Base-by-base conservation (phyloP, 306 rosid genomes). In the Arachis hypogaea region DNA sequence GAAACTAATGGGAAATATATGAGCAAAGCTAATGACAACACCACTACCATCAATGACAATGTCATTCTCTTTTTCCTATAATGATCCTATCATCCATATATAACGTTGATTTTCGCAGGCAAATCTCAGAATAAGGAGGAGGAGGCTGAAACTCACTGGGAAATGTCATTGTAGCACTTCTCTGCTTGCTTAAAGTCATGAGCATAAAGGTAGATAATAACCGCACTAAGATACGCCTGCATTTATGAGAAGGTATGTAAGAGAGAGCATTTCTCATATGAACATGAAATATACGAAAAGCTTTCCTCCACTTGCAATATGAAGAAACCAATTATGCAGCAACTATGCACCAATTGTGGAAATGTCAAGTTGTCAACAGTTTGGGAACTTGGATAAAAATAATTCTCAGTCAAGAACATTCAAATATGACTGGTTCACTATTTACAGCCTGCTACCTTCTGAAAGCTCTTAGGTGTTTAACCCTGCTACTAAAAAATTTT, bases 161-260 rank as follows among this genome's bases (percentile, higher is more conserved):
- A 85, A 59, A 97, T 92, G 85, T 94, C 99, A 71, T 92, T 89
- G 80, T 85, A 94, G 87, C 96, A 92, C 85, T 92, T 82, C 83
- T 94, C 95, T 56, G 99, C 99, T 88, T 94, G 92, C 81, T 85
- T 88, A 76, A 88, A 82, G 85, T 94, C 95, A 78, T 88, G 85
- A 36, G 92, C 88, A 69, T 92, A 94, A 51, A 94, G 92, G 87
- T 92, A 85, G 78, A 92, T 68, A 72, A 94, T 80, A 75, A 94
- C 90, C 5, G 93, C 95, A 78, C 95, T 81, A 57, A 94, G 97
- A 77, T 94, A 94, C 61, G 96, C 99, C 99, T 94, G 93, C 80
- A 76, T 68, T 36, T 71, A 71, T 41, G 14, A 75, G 52, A 77
- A 81, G 38, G 43, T 7, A 22, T 67, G 58, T 69, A 9, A 78